phyloP scores from a whole-genome alignment of 371 early-diverging fungal species.

The Mucor lusitanicus region DNA sequence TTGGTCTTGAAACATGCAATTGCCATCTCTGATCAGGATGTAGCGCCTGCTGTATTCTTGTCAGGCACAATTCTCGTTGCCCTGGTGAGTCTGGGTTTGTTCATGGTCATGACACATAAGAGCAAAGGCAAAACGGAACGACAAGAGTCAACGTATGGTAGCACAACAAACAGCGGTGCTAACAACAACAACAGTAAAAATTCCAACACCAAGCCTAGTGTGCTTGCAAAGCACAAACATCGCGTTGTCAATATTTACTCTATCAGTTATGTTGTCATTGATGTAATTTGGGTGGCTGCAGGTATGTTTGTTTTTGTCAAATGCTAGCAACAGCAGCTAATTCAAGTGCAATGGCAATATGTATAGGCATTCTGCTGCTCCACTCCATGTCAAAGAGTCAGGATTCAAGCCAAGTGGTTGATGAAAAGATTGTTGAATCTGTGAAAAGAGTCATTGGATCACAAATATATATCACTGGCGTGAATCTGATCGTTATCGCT shows the following conservation, averaged over 20 bases:
- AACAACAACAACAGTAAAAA: neutral
- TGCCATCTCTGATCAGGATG: neutral
- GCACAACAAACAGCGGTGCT: neutral
- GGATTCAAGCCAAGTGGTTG: neutral
- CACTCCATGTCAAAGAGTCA: neutral
- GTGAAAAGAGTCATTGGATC: neutral
- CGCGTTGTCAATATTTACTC: conserved; percentile 7
- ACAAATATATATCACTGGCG: neutral
- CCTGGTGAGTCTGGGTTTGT: neutral
- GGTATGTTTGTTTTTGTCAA: neutral
- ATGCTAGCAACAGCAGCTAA: neutral
- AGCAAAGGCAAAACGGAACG: conserved; percentile 3
- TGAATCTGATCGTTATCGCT: neutral
- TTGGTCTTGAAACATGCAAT: neutral
- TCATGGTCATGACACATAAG: neutral
- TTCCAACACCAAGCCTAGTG: neutral
- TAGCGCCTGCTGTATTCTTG: conserved; percentile 3
- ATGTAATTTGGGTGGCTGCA: neutral
- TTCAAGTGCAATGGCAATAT: neutral
- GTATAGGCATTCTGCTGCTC: neutral
- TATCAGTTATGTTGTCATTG: neutral
- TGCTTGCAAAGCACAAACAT: conserved; percentile 5
- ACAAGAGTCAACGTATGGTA: neutral
- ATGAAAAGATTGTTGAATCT: neutral
- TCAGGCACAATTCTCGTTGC: neutral